Evolutionary conservation across 305 asterid species (phyloP), one percentile per base, ranked within the genome.

Genomic region (Solanum hybrid): DNA sequence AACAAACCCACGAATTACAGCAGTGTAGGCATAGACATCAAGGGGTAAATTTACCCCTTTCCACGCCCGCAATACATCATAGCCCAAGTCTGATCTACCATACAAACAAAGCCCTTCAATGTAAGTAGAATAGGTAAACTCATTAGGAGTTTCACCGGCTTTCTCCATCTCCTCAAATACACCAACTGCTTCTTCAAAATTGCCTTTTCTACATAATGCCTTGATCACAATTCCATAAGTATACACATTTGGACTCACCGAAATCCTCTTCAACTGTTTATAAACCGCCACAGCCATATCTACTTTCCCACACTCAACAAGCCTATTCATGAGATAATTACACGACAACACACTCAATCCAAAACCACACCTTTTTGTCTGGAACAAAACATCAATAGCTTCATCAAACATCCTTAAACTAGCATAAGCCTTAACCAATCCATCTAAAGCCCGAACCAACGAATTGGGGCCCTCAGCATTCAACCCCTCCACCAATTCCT

Each of bases 141-240:
- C 82, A 92, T 93, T 90, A 5, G 97, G 95, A 29, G 71, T 72
- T 89, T 94, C 96, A 71, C 95, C 96, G 85, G 94, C 93, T 90
- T 91, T 90, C 90, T 92, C 94, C 99, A 96, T 95, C 86, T 94
- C 96, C 86, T 10, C 73, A 85, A 96, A 91, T 88, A 95, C 93
- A 60, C 89, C 78, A 16, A 24, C 79, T 84, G 96, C 99, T 92
- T 95, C 95, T 90, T 89, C 94, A 88, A 95, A 90, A 82, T 81
- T 40, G 34, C 96, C 95, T 22, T 91, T 88, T 87, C 91, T 92
- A 90, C 95, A 93, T 77, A 91, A 92, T 7, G 95, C 98, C 92
- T 95, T 96, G 76, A 97, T 90, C 91, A 92, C 88, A 92, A 96
- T 95, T 64, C 93, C 97, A 35, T 95, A 97, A 34, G 98, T 97